These are phyloP conservation scores for Arthrobotrys pseudoclavata DNA, from an alignment of 2,329 filamentous ascomycete genomes.

Conservation along the genomic window DNA sequence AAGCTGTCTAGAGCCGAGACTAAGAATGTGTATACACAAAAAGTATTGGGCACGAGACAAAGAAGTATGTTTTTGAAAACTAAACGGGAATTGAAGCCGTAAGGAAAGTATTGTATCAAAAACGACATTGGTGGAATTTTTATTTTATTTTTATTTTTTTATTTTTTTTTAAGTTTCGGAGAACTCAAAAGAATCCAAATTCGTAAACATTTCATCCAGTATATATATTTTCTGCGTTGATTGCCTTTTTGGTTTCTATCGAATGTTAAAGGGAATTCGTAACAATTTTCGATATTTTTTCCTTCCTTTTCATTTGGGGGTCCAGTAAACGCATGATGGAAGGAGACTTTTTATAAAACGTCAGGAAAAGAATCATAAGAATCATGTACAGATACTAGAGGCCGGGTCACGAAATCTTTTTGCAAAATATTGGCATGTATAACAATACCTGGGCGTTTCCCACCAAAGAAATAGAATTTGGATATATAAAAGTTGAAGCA, in stretches of 20 bases:
- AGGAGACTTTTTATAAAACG: neutral
- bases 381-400: slow-evolving; percentile 20
- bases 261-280: slow-evolving; percentile 1
- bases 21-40: too few species aligned
- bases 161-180: neutral
- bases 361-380: neutral
- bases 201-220: neutral
- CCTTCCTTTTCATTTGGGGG: neutral
- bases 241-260: neutral
- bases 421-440: slow-evolving; percentile 13
- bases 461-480: slow-evolving; percentile 24
- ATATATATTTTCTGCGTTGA: slow-evolving; percentile 1
- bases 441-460: slow-evolving; percentile 26
- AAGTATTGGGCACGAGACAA: too few species aligned
- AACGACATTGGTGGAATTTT: too few species aligned
- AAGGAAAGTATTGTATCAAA: too few species aligned
- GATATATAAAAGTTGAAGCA: slow-evolving; percentile 25
- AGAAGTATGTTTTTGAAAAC: too few species aligned
- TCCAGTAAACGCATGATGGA: neutral
- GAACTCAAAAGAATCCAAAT: neutral
- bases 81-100: too few species aligned
- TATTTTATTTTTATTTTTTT: too few species aligned
- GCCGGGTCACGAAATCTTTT: slow-evolving; percentile 16
- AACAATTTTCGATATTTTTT: neutral
- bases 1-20: too few species aligned